Evolutionary conservation across 1,284 basidiomycete species (phyloP).

Genomic region (Austropuccinia psidii): DNA sequence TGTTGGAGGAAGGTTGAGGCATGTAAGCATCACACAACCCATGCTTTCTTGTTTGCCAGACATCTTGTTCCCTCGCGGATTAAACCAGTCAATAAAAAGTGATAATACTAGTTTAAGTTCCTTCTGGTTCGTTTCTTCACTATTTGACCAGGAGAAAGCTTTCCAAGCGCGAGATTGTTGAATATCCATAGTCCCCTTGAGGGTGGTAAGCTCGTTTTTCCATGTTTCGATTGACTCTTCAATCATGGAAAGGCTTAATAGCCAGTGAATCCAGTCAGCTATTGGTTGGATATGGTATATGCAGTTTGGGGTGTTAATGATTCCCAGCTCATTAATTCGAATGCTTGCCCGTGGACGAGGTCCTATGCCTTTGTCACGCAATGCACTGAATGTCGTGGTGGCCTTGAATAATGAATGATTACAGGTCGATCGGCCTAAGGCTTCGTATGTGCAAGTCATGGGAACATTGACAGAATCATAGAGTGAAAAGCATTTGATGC

Average conservation of each 20-base stretch:
- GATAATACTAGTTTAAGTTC: neutral
- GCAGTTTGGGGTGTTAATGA: neutral
- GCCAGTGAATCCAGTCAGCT: neutral
- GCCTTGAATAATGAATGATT: neutral
- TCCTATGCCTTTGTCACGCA: neutral
- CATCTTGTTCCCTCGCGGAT: neutral
- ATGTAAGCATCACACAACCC: neutral
- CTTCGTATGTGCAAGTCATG: neutral
- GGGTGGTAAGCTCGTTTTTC: too few species aligned
- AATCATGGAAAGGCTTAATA: neutral
- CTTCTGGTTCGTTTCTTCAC: too few species aligned
- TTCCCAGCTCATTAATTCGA: too few species aligned
- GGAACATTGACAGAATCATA: neutral
- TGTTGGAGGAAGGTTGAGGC: slow-evolving; percentile 1
- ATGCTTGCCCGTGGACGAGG: neutral
- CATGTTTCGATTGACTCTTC: slow-evolving; percentile 14
- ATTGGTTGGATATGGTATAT: neutral
- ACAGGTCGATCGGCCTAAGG: too few species aligned
- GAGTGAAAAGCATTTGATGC: neutral
- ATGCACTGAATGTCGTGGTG: neutral
- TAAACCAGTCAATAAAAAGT: slow-evolving; percentile 11
- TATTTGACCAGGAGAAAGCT: neutral
- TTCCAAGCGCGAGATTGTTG: neutral
- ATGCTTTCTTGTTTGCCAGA: neutral
- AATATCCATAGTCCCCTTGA: neutral